Base-by-base conservation (phyloP, 2,329 filamentous ascomycete genomes). In the Neodidymelliopsis sp. region DNA sequence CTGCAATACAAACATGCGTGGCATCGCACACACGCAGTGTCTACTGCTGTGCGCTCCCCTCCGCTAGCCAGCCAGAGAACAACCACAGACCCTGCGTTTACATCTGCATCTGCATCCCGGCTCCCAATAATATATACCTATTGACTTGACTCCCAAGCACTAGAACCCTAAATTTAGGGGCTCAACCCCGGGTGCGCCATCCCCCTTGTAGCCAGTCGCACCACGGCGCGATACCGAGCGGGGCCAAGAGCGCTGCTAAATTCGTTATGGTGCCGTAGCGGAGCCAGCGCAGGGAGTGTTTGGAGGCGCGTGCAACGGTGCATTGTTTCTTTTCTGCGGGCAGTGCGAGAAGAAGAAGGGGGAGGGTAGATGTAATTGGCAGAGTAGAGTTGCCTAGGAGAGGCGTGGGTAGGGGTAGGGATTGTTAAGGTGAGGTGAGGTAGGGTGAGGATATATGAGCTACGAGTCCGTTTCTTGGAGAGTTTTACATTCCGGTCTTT, bases 121-220 rank as follows among this genome's bases (percentile, higher is more conserved):
- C n/a, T n/a, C n/a, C n/a, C n/a, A n/a, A n/a, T n/a, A n/a, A n/a
- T n/a, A n/a, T n/a, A n/a, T n/a, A n/a, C n/a, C n/a, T n/a, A n/a
- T n/a, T n/a, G n/a, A n/a, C n/a, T n/a, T n/a, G n/a, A n/a, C n/a
- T n/a, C n/a, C n/a, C n/a, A n/a, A n/a, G n/a, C n/a, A n/a, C n/a
- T n/a, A n/a, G n/a, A n/a, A n/a, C n/a, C 29, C 38, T 43, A 49
- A 49, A 34, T 43, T 43, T 43, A 39, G 46, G 46, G 38, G 46
- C 27, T 33, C 15, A 27, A 16, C 37, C 15, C 28, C 46, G 39
- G 46, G 46, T 49, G 46, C 10, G 18, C 39, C 30, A 49, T 8
- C 11, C 46, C 20, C 2, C 6, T 9, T 10, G 11, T 12, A 13
- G 23, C 5, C 3, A 11, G 6, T 12, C 7, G 16, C 6, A 11